phyloP scores from a whole-genome alignment of 306 rosid genomes.

The Hippophae gyantsensis region DNA sequence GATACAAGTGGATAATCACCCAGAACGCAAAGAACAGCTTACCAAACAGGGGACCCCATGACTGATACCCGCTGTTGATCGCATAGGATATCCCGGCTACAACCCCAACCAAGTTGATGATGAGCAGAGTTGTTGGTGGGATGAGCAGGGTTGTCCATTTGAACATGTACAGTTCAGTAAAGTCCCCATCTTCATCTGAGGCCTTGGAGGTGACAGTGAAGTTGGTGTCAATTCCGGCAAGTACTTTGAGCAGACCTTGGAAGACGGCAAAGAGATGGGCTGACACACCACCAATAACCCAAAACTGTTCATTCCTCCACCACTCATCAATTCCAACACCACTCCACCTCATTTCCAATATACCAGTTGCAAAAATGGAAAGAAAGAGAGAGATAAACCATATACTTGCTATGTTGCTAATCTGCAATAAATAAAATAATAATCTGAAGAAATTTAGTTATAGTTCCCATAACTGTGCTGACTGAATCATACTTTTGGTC shows the following conservation, averaged over 20 bases:
- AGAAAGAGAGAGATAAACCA: slow-evolving; percentile 95
- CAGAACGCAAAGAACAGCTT: slow-evolving; percentile 97
- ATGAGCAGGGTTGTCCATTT: slow-evolving; percentile 97
- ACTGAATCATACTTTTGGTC: background rate
- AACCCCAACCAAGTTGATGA: slow-evolving; percentile 84
- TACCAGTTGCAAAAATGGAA: slow-evolving; percentile 92
- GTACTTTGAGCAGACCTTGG: slow-evolving; percentile 94
- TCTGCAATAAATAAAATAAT: slow-evolving; percentile 38
- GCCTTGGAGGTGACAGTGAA: slow-evolving; percentile 98
- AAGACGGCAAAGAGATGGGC: slow-evolving; percentile 84
- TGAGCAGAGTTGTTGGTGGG: slow-evolving; percentile 88
- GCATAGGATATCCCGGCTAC: slow-evolving; percentile 94
- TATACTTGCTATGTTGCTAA: slow-evolving; percentile 89
- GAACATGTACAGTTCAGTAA: slow-evolving; percentile 75
- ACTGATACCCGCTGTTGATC: slow-evolving; percentile 89
- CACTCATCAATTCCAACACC: slow-evolving; percentile 95
- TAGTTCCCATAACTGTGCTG: background rate
- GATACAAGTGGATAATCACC: slow-evolving; percentile 92
- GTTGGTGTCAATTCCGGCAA: slow-evolving; percentile 93
- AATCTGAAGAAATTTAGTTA: slow-evolving; percentile 9
- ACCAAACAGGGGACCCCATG: slow-evolving; percentile 97
- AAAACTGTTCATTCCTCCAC: slow-evolving; percentile 99
- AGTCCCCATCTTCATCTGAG: slow-evolving; percentile 89
- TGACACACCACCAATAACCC: slow-evolving; percentile 97
- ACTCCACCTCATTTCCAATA: slow-evolving; percentile 99